Percentiles rank a stretch among this genome's conserved stretches.
Evolutionary conservation across 2,329 filamentous ascomycete genomes (phyloP).

Genomic region (Fusarium pseudocircinatum): DNA sequence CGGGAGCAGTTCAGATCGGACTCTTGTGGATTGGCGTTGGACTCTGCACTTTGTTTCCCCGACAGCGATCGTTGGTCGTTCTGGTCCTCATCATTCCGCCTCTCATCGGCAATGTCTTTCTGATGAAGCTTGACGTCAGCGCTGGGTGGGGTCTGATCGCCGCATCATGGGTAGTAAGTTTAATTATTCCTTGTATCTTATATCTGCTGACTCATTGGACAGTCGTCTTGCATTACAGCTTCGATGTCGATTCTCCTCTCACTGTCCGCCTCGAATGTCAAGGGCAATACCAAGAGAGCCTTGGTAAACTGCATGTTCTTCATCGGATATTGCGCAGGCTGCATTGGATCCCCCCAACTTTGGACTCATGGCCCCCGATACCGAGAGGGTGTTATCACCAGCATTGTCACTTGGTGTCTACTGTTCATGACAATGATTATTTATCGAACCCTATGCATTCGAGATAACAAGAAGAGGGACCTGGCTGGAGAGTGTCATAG

Average conservation of each 20-base stretch:
- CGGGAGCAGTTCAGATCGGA: background rate
- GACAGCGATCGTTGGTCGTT: background rate
- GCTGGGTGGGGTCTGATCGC: background rate
- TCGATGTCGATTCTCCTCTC: background rate
- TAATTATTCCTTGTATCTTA: rapidly evolving
- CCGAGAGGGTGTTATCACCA: background rate
- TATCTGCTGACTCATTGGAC: background rate
- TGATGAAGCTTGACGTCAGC: background rate
- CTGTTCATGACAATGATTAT: background rate
- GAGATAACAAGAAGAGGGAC: background rate
- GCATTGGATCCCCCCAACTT: background rate
- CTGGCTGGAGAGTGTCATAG: background rate
- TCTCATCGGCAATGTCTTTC: background rate
- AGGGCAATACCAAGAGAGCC: background rate
- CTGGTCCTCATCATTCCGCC: background rate
- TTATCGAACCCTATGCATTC: background rate
- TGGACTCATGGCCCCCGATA: background rate
- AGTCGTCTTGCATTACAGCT: background rate
- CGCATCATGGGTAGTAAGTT: background rate
- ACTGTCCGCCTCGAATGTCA: background rate
- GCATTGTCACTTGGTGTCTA: background rate
- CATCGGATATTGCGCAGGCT: background rate
- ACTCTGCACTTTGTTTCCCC: background rate
- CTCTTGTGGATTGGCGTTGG: background rate
- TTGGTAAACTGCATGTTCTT: background rate